A percentile compares a stretch with the other conserved stretches of the same genome.
phyloP scores from a whole-genome alignment of 768 basidiomycete genomes.

The Tricholoma sp. region DNA sequence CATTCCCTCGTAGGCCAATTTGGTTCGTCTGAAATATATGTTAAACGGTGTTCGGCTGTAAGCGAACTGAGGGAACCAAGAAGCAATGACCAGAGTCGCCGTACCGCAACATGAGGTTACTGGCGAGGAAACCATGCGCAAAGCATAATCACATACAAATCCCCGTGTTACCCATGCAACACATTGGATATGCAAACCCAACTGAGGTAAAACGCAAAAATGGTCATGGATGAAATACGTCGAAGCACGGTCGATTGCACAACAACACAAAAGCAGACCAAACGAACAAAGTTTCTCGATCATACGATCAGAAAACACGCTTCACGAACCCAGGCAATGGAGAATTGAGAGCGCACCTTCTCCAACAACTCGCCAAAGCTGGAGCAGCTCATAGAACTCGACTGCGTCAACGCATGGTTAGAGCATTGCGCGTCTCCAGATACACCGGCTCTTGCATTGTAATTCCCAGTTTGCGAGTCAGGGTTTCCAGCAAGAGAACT shows the following conservation, averaged over 20 bases:
- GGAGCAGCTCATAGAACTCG: conserved; percentile 10
- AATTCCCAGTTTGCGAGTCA: background rate
- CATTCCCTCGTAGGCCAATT: background rate
- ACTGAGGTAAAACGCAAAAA: background rate
- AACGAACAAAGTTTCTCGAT: background rate
- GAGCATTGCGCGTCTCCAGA: background rate
- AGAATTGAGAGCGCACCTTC: conserved; percentile 9
- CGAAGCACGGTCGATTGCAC: too few relatives aligned
- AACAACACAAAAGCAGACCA: background rate
- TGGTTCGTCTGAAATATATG: background rate
- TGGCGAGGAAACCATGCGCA: background rate
- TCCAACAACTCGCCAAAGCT: conserved; percentile 23
- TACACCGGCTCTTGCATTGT: too few relatives aligned
- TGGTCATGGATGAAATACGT: too few relatives aligned
- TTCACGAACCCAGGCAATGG: background rate
- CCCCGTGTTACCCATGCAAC: too few relatives aligned
- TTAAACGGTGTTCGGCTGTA: background rate
- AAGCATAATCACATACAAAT: background rate
- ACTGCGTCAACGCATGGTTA: background rate
- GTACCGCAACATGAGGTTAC: background rate
- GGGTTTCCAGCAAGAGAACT: background rate
- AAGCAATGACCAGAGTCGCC: background rate
- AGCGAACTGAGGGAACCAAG: background rate
- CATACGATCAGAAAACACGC: background rate
- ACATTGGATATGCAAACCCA: background rate